Evolutionary conservation across 2,329 filamentous ascomycete genomes (phyloP), one percentile per base, ranked within the genome.

Genomic region (Fusarium subtropicale): DNA sequence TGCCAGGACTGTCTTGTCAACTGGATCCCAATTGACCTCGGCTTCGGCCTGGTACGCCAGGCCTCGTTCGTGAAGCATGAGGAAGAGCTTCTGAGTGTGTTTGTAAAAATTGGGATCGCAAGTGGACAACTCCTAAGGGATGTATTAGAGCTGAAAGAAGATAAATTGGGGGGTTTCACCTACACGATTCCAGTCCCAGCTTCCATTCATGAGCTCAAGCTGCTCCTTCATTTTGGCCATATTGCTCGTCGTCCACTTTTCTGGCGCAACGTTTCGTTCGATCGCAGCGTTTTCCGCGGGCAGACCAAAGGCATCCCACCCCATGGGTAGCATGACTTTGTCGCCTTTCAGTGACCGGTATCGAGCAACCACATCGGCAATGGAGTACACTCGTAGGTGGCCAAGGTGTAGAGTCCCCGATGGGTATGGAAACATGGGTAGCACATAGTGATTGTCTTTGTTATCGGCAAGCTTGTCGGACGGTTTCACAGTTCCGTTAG

Each of bases 401-500:
- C 94, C 94, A 64, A 97, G 88, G 78, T 97, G 94, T 30, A 97
- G 85, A 31, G 89, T 90, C 31, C 94, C 94, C 0, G 94, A 97
- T 1, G 94, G 94, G 77, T 97, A 97, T 0, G 94, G 94, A 76
- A 97, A 97, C 94, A 97, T 97, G 69, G 94, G 91, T 56, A 97
- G 84, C 66, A 97, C 88, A 77, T 95, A 97, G 78, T 84, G 85
- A 60, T 80, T 79, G 42, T 79, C 72, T 36, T 78, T 67, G 56
- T 63, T 47, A 33, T 68, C 72, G 64, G 50, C 41, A 22, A 71
- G 54, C 50, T 60, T 64, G 15, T 53, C 68, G 34, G 68, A 15
- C 28, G 64, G 44, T 5, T 68, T 55, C 3, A 34, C 42, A 22
- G 39, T 8, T 15, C 38, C 46, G 12, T 48, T 53, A 16, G 53